Percentiles rank a stretch among this genome's conserved stretches.
These are phyloP conservation scores for Leucocoprinus sp. DNA, from an alignment of 768 basidiomycete species.

Conservation along the genomic window DNA sequence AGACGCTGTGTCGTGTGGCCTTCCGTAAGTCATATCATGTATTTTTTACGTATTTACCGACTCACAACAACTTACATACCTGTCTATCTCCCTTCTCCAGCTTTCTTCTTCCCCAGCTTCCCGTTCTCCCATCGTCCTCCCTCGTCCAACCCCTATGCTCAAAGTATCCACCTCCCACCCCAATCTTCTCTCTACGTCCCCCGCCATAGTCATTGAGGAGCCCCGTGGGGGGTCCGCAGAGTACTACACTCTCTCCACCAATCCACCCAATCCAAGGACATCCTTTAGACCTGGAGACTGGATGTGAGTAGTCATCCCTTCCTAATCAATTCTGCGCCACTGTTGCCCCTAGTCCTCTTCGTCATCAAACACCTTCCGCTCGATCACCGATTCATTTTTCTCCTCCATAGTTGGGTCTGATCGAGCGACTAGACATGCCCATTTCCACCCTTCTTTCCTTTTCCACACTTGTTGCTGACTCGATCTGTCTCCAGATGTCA, in stretches of 20 bases:
- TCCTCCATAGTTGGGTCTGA: conserved; percentile 11
- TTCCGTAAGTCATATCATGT: conserved; percentile 13
- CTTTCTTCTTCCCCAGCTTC: conserved; percentile 17
- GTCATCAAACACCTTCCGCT: conserved; percentile 16
- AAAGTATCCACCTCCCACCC: conserved; percentile 23
- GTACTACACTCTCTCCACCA: conserved; percentile 55
- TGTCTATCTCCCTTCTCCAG: conserved; percentile 12
- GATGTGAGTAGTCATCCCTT: conserved; percentile 47
- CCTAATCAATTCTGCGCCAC: conserved; percentile 7
- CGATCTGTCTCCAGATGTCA: conserved; percentile 43
- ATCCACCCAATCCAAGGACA: conserved; percentile 63
- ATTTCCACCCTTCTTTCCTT: conserved; percentile 16
- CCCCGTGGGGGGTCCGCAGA: conserved; percentile 1
- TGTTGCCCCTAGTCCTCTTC: conserved; percentile 11
- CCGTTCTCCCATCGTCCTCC: conserved; percentile 14
- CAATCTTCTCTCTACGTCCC: conserved; percentile 15
- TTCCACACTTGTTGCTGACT: conserved; percentile 11
- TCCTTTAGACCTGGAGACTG: conserved; percentile 66
- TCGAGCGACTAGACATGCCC: conserved; percentile 11
- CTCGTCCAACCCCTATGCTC: conserved; percentile 15
- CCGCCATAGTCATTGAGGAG: conserved; percentile 6
- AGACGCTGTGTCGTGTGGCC: conserved; percentile 28
- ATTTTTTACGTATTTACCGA: conserved; percentile 13
- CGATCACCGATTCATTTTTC: conserved; percentile 13
- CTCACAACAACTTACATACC: conserved; percentile 8